Evolutionary conservation across 1,139 yeast genomes (phyloP).

Genomic region (Geotrichum candidum): DNA sequence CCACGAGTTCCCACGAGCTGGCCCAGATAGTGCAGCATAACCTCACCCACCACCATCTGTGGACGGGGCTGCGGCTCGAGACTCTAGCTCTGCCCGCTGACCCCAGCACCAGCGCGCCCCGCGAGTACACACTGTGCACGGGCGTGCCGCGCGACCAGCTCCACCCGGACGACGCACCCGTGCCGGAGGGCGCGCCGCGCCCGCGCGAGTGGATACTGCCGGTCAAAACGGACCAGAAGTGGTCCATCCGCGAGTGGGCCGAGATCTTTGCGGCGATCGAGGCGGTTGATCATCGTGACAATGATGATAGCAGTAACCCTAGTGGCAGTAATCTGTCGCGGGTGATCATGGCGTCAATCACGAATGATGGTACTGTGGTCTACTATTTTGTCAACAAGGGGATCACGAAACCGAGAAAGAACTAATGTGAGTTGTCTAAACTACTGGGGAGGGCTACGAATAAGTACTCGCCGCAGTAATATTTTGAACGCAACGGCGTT

Average conservation of each 20-base stretch:
- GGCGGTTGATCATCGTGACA: neutral
- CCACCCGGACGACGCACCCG: conserved; percentile 14
- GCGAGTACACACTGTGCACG: conserved; percentile 10
- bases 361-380: conserved; percentile 61
- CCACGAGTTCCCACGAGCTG: neutral
- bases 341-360: conserved; percentile 51
- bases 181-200: neutral
- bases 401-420: conserved; percentile 52
- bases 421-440: conserved; percentile 26
- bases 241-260: conserved; percentile 35
- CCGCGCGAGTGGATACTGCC: conserved; percentile 17
- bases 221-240: conserved; percentile 18
- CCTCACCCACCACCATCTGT: conserved; percentile 13
- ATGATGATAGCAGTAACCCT: neutral
- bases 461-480: too few species aligned
- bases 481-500: too few species aligned
- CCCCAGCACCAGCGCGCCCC: neutral
- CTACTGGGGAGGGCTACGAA: too few species aligned
- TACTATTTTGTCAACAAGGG: conserved; percentile 63
- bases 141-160: conserved; percentile 16
- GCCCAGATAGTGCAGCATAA: conserved; percentile 11
- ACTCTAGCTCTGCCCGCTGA: neutral
- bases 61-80: conserved; percentile 6
- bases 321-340: conserved; percentile 28
- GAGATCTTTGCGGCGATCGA: conserved; percentile 28